phyloP scores from a whole-genome alignment of 208 protist genomes.

The Borovskyia barvae region DNA sequence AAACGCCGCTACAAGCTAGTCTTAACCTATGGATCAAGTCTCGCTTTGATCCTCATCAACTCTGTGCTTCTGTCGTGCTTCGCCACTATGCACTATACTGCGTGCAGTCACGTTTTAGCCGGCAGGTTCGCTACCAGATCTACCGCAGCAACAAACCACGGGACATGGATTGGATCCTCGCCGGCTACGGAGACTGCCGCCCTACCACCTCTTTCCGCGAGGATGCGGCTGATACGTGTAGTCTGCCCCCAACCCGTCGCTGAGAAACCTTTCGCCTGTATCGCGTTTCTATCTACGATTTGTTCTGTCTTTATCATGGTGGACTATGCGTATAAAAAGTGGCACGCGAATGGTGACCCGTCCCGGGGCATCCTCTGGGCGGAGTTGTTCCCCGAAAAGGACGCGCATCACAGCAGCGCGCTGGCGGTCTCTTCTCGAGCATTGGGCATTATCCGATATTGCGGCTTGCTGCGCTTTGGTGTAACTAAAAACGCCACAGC shows the following conservation, averaged over 20 bases:
- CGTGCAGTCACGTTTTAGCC: constrained; percentile 41
- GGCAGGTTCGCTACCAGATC: too few species aligned
- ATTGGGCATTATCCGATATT: constrained; percentile 6
- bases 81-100: constrained; percentile 58
- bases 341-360: constrained; percentile 48
- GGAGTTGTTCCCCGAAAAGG: constrained; percentile 44
- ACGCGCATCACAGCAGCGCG: background rate
- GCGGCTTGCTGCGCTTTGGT: background rate
- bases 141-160: constrained; percentile 2
- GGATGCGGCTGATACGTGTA: constrained; percentile 1
- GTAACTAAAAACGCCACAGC: background rate
- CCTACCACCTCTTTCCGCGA: background rate
- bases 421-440: background rate
- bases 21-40: constrained; percentile 65
- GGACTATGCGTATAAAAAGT: constrained; percentile 74
- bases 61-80: constrained; percentile 67
- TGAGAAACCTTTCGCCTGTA: constrained; percentile 25
- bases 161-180: background rate
- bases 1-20: constrained; percentile 55
- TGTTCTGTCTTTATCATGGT: constrained; percentile 45
- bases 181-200: background rate
- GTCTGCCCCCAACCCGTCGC: constrained; percentile 14
- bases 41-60: constrained; percentile 62
- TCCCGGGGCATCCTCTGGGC: constrained; percentile 75
- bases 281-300: constrained; percentile 38